These are phyloP conservation scores for Mariannaea sp. DNA, from an alignment of 2,329 filamentous ascomycete species.

Conservation along the genomic window DNA sequence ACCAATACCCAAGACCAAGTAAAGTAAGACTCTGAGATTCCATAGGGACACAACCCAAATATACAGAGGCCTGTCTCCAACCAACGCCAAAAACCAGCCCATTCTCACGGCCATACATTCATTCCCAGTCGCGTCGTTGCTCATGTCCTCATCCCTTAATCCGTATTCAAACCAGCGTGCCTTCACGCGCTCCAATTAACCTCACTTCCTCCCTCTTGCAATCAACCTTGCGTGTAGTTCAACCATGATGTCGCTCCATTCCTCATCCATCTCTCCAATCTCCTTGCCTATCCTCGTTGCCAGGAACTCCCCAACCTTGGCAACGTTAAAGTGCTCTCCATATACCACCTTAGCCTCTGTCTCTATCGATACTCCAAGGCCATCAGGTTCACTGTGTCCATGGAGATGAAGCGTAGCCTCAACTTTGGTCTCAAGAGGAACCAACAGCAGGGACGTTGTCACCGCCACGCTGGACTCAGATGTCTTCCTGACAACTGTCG, in stretches of 20 bases:
- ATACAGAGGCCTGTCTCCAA: slow-evolving; percentile 18
- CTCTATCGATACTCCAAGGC: slow-evolving; percentile 59
- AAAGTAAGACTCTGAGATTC: too few relatives aligned
- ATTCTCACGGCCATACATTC: slow-evolving; percentile 10
- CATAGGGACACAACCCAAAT: slow-evolving; percentile 28
- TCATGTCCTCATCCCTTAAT: slow-evolving; percentile 33
- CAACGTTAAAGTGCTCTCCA: slow-evolving; percentile 76
- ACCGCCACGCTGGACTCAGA: slow-evolving; percentile 69
- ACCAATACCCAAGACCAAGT: too few relatives aligned
- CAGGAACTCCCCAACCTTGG: slow-evolving; percentile 76
- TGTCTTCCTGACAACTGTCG: slow-evolving; percentile 65
- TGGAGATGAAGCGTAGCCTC: slow-evolving; percentile 63
- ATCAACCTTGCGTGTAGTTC: slow-evolving; percentile 61
- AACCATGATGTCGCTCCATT: slow-evolving; percentile 60
- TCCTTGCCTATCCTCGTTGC: slow-evolving; percentile 55
- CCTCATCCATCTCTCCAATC: slow-evolving; percentile 43
- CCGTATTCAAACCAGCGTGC: slow-evolving; percentile 20
- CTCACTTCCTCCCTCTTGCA: slow-evolving; percentile 59
- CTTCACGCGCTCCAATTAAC: too few relatives aligned
- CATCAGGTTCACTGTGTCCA: slow-evolving; percentile 50
- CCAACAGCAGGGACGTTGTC: slow-evolving; percentile 65
- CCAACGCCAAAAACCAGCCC: slow-evolving; percentile 30
- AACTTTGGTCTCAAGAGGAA: slow-evolving; percentile 70
- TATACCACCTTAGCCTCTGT: slow-evolving; percentile 70
- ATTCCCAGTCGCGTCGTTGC: slow-evolving; percentile 35